A percentile compares a stretch with the other conserved stretches of the same genome.
These are phyloP conservation scores for Aureobasidium uvarum DNA, from an alignment of 2,329 filamentous ascomycete genomes.

Conservation along the genomic window DNA sequence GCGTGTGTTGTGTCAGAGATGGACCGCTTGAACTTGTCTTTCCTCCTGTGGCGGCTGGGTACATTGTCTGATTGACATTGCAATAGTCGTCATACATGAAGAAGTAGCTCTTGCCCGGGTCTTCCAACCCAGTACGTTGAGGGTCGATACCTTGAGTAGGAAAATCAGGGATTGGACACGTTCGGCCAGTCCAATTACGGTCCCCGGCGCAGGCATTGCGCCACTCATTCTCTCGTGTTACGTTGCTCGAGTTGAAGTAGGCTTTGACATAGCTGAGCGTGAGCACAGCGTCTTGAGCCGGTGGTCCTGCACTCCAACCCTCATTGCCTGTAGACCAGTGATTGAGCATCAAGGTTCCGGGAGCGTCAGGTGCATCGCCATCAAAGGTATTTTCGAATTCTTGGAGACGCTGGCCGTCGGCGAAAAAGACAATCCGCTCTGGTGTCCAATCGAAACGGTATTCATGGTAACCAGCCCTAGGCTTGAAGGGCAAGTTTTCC, in stretches of 20 bases:
- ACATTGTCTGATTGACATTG: slow-evolving; percentile 26
- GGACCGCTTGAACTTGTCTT: neutral
- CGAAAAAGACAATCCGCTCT: slow-evolving; percentile 64
- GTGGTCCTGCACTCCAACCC: slow-evolving; percentile 70
- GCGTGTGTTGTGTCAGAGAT: neutral
- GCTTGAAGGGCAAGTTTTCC: slow-evolving; percentile 63
- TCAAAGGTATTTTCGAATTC: slow-evolving; percentile 51
- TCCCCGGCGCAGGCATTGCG: slow-evolving; percentile 38
- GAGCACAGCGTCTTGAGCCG: slow-evolving; percentile 59
- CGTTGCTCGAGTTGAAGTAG: slow-evolving; percentile 71
- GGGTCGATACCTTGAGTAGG: slow-evolving; percentile 39
- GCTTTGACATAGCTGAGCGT: slow-evolving; percentile 69
- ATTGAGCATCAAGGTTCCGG: slow-evolving; percentile 67
- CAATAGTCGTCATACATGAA: slow-evolving; percentile 40
- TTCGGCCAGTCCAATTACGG: slow-evolving; percentile 34
- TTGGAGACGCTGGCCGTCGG: slow-evolving; percentile 59
- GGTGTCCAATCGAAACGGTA: slow-evolving; percentile 75
- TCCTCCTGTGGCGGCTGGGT: slow-evolving; percentile 24
- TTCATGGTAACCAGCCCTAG: slow-evolving; percentile 66
- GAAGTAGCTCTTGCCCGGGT: slow-evolving; percentile 46
- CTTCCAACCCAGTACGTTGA: slow-evolving; percentile 30
- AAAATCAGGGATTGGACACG: slow-evolving; percentile 52
- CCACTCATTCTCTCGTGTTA: slow-evolving; percentile 36
- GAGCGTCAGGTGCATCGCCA: slow-evolving; percentile 49
- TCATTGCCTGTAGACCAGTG: slow-evolving; percentile 77